These are phyloP conservation scores for Metschnikowia santaceciliae DNA, from an alignment of 805 yeast genomes.

Conservation along the genomic window DNA sequence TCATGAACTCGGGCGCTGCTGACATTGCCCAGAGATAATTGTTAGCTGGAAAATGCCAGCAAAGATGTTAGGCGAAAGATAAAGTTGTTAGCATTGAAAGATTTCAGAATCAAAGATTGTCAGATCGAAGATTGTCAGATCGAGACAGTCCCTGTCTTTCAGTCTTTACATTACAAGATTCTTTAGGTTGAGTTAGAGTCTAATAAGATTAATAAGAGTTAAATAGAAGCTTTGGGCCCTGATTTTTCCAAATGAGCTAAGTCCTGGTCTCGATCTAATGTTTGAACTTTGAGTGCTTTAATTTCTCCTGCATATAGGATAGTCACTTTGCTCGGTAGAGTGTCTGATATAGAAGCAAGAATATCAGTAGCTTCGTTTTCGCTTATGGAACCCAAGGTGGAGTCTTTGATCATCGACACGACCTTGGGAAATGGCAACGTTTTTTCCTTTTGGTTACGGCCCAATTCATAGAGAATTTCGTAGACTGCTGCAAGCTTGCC, in stretches of 20 bases:
- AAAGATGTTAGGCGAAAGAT: too few species aligned
- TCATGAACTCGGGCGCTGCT: conserved; percentile 87
- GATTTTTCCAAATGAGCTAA: background rate
- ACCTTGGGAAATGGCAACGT: conserved; percentile 24
- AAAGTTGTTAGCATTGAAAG: too few species aligned
- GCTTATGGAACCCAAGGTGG: conserved; percentile 28
- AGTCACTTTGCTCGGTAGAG: conserved; percentile 18
- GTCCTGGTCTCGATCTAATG: conserved; percentile 28
- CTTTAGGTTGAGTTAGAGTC: too few species aligned
- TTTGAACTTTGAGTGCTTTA: conserved; percentile 24
- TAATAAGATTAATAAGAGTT: too few species aligned
- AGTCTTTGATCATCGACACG: conserved; percentile 29
- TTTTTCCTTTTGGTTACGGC: conserved; percentile 8
- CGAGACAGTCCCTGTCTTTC: too few species aligned
- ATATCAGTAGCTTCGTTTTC: conserved; percentile 29
- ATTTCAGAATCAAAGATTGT: too few species aligned
- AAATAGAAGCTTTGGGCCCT: background rate
- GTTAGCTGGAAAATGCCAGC: too few species aligned
- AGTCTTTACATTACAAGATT: too few species aligned
- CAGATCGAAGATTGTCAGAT: too few species aligned
- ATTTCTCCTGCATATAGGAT: conserved; percentile 22
- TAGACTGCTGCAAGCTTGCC: conserved; percentile 31
- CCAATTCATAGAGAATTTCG: conserved; percentile 31
- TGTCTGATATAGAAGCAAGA: conserved; percentile 20
- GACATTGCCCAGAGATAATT: conserved; percentile 65